Conservation (phyloP, 495 filamentous ascomycete species). For the Podospora didyma region DNA sequence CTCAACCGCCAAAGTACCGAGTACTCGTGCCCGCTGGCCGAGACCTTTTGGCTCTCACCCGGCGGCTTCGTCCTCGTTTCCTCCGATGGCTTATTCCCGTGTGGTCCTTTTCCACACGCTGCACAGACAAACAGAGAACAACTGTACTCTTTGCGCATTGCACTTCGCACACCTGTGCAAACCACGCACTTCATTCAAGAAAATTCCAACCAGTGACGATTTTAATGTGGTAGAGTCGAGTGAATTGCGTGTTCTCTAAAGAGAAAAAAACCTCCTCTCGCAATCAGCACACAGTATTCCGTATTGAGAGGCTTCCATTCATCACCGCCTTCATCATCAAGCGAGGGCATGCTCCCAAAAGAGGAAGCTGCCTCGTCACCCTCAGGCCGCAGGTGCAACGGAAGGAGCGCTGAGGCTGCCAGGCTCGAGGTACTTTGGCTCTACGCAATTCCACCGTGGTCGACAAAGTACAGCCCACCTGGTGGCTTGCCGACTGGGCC, state of each 20-base stretch:
- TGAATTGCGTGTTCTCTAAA: neutral
- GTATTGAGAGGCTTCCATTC: conserved; percentile 4
- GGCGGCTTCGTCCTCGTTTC: neutral
- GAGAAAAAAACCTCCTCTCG: too few relatives aligned
- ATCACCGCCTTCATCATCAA: conserved; percentile 7
- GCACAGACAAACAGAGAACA: neutral
- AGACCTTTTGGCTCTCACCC: neutral
- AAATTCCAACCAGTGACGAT: neutral
- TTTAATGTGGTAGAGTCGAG: neutral
- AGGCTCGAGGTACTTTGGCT: conserved; percentile 3
- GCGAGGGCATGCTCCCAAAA: conserved; percentile 12
- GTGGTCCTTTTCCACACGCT: neutral
- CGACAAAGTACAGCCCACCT: conserved; percentile 8
- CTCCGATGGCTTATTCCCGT: neutral
- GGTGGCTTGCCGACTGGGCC: conserved; percentile 2
- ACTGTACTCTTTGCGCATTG: neutral
- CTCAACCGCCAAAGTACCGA: neutral
- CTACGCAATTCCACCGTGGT: neutral
- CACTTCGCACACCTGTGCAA: neutral
- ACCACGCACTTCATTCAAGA: neutral
- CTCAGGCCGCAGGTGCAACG: conserved; percentile 26
- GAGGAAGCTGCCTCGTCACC: conserved; percentile 29
- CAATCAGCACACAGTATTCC: too few relatives aligned
- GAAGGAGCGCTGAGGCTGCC: neutral
- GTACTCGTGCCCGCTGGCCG: neutral